Evolutionary conservation across 2,329 filamentous ascomycete genomes (phyloP).

Genomic region (Teratosphaeria viscida): DNA sequence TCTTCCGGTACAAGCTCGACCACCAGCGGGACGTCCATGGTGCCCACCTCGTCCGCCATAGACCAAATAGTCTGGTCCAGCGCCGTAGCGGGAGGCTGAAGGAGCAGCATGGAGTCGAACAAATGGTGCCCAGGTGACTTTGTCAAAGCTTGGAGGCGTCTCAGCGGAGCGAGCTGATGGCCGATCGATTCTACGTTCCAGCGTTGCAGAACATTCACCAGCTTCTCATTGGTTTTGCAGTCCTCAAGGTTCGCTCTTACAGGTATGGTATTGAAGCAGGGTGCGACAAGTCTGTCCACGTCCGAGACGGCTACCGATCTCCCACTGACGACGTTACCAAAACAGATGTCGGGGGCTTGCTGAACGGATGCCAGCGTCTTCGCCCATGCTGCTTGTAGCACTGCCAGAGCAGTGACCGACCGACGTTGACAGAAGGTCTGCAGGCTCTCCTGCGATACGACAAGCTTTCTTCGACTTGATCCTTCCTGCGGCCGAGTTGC

Average conservation of each 20-base stretch:
- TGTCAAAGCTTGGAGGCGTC: constrained; percentile 53
- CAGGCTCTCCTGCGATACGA: constrained; percentile 20
- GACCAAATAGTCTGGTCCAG: constrained; percentile 42
- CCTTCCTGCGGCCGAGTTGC: neutral
- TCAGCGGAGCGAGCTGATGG: constrained; percentile 65
- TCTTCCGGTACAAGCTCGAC: constrained; percentile 59
- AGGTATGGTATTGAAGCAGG: constrained; percentile 86
- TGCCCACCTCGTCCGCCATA: constrained; percentile 37
- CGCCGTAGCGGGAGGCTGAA: constrained; percentile 51
- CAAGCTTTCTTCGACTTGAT: neutral
- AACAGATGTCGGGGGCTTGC: constrained; percentile 58
- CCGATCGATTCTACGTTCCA: constrained; percentile 52
- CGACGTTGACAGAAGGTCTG: constrained; percentile 42
- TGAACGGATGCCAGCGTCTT: constrained; percentile 50
- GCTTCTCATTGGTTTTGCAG: constrained; percentile 41
- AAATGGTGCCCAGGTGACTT: constrained; percentile 39
- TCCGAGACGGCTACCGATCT: constrained; percentile 56
- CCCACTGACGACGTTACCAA: constrained; percentile 77
- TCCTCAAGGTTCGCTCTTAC: constrained; percentile 48
- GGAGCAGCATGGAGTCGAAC: constrained; percentile 71
- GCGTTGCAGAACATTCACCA: constrained; percentile 51
- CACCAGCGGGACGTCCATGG: constrained; percentile 68
- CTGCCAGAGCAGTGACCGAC: constrained; percentile 49
- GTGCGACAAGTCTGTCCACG: constrained; percentile 66
- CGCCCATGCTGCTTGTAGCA: constrained; percentile 66